Conservation (phyloP, 164 flowering plant genomes). For the Aristolochia contorta region DNA sequence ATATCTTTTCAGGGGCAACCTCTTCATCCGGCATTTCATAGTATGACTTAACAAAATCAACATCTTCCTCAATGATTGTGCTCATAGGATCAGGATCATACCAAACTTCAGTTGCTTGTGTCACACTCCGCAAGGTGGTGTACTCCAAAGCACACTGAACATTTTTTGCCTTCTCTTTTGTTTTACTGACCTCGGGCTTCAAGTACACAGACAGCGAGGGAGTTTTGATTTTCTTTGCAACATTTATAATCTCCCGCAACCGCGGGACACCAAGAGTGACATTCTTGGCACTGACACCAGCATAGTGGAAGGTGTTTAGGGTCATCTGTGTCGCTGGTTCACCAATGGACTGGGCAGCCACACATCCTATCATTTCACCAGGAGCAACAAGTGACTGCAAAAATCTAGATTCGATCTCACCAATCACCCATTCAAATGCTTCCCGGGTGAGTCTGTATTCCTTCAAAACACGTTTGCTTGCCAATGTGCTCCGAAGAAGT, state of each 20-base stretch:
- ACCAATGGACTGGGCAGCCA: constrained; percentile 99
- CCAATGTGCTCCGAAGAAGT: constrained; percentile 85
- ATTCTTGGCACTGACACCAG: constrained; percentile 99
- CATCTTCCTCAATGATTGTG: constrained; percentile 89
- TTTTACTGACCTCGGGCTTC: constrained; percentile 65
- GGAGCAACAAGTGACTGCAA: constrained; percentile 93
- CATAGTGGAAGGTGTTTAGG: constrained; percentile 93
- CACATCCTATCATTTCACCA: constrained; percentile 99
- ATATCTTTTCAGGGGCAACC: constrained; percentile 83
- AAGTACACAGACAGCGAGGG: constrained; percentile 92
- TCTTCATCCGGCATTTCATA: constrained; percentile 99
- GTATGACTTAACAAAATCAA: constrained; percentile 90
- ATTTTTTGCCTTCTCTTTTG: constrained; percentile 89
- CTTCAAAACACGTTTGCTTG: constrained; percentile 87
- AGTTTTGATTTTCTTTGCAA: constrained; percentile 95
- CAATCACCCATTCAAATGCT: constrained; percentile 98
- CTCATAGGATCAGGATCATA: constrained; percentile 99
- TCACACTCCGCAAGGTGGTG: constrained; percentile 91
- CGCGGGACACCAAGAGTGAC: constrained; percentile 98
- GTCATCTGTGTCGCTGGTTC: constrained; percentile 99
- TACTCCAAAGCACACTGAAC: constrained; percentile 96
- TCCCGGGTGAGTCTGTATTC: constrained; percentile 88
- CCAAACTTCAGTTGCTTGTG: constrained; percentile 99
- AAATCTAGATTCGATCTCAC: constrained; percentile 95
- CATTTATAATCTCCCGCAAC: constrained; percentile 94